Evolutionary conservation across 2,329 filamentous ascomycete species (phyloP).

Genomic region (Paraphaeosphaeria sporulosa): DNA sequence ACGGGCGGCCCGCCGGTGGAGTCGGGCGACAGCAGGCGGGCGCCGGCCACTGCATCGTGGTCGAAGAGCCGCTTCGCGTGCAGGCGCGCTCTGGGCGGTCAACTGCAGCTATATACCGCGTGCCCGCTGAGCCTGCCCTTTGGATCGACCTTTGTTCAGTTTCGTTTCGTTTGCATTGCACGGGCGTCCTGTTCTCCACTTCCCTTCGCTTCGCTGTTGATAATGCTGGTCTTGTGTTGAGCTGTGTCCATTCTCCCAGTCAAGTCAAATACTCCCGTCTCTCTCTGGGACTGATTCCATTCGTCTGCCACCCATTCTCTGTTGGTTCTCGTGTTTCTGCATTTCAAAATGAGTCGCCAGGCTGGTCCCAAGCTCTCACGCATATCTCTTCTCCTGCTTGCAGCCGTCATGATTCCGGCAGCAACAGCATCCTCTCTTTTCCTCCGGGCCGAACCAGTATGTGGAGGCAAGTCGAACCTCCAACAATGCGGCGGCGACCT

Average conservation of each 20-base stretch:
- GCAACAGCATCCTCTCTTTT: slow-evolving; percentile 40
- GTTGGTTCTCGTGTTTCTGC: slow-evolving; percentile 10
- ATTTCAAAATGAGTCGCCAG: slow-evolving; percentile 36
- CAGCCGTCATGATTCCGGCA: slow-evolving; percentile 34
- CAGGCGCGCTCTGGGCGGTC: slow-evolving; percentile 2
- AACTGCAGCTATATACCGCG: slow-evolving; percentile 19
- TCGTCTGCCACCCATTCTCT: not conserved
- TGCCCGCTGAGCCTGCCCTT: slow-evolving; percentile 10
- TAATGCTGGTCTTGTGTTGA: slow-evolving; percentile 11
- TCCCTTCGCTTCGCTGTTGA: not conserved
- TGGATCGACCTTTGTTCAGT: slow-evolving; percentile 6
- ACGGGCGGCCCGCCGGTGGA: slow-evolving; percentile 23
- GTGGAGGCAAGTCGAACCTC: slow-evolving; percentile 58
- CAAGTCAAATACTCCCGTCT: slow-evolving; percentile 10
- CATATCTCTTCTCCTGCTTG: slow-evolving; percentile 42
- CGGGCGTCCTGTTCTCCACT: not conserved
- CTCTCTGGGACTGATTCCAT: not conserved
- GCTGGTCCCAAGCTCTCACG: slow-evolving; percentile 42
- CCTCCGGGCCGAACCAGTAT: slow-evolving; percentile 51
- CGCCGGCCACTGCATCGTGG: not conserved
- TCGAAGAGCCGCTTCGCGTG: slow-evolving; percentile 9
- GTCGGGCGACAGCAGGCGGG: not conserved
- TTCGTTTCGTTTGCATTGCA: slow-evolving; percentile 13
- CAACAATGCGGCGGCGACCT: slow-evolving; percentile 63
- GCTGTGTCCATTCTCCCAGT: slow-evolving; percentile 15